These are phyloP conservation scores for Theileria sp. DNA, from an alignment of 169 alveolate species.

Conservation along the genomic window DNA sequence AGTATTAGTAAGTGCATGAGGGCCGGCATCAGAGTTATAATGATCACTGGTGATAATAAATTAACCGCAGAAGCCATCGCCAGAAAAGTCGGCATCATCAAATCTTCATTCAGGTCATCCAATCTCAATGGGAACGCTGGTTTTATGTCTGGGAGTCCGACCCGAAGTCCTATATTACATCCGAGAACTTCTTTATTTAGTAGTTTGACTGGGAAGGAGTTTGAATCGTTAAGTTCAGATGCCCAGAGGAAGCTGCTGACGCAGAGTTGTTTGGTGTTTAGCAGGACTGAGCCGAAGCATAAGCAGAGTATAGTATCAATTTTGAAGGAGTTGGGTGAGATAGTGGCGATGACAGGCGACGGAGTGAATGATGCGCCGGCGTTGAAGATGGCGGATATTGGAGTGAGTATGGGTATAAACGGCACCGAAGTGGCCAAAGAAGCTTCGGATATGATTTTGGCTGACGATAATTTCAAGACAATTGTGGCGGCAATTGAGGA, in stretches of 20 bases:
- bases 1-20: slow-evolving; percentile 90
- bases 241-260: slow-evolving; percentile 76
- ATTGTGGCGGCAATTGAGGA: slow-evolving; percentile 99
- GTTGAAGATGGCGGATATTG: slow-evolving; percentile 96
- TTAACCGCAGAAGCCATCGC: slow-evolving; percentile 99
- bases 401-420: slow-evolving; percentile 98
- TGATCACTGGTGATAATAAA: slow-evolving; percentile 99
- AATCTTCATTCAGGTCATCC: neutral
- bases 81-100: slow-evolving; percentile 89
- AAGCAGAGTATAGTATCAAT: slow-evolving; percentile 94
- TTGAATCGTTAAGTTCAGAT: slow-evolving; percentile 84
- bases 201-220: slow-evolving; percentile 92
- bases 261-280: slow-evolving; percentile 90
- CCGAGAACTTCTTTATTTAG: slow-evolving; percentile 39
- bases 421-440: slow-evolving; percentile 99
- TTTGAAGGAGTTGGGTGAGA: slow-evolving; percentile 90
- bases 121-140: too few species aligned
- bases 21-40: slow-evolving; percentile 98
- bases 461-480: slow-evolving; percentile 98
- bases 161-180: neutral
- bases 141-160: too few species aligned
- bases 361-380: slow-evolving; percentile 99
- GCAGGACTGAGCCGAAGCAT: slow-evolving; percentile 98
- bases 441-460: slow-evolving; percentile 98
- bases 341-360: slow-evolving; percentile 97